Evolutionary conservation across 192 early-diverging fungal genomes (phyloP).

Genomic region (Linderina pennispora): DNA sequence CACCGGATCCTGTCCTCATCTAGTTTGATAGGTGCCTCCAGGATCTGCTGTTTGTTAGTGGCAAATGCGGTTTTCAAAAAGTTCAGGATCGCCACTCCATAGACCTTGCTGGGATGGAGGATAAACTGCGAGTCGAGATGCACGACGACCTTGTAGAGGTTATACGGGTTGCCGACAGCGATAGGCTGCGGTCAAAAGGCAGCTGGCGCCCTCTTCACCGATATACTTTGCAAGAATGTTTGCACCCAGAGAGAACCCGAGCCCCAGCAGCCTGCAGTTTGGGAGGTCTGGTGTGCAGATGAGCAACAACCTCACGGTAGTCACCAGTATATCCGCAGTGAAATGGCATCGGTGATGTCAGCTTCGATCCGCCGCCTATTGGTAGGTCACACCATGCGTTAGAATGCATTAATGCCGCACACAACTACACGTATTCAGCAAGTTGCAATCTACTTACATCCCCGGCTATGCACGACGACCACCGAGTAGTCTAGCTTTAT

Average conservation of each 20-base stretch:
- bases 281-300: slow-evolving; percentile 49
- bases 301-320: slow-evolving; percentile 36
- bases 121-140: slow-evolving; percentile 52
- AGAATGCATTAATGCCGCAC: neutral
- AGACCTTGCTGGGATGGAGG: slow-evolving; percentile 49
- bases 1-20: slow-evolving; percentile 48
- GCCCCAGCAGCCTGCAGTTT: slow-evolving; percentile 64
- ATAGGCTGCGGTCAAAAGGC: slow-evolving; percentile 69
- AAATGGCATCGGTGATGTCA: slow-evolving; percentile 75
- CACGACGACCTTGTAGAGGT: slow-evolving; percentile 56
- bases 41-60: slow-evolving; percentile 38
- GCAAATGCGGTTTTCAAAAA: slow-evolving; percentile 46
- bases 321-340: slow-evolving; percentile 80
- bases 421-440: neutral
- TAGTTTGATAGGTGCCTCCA: slow-evolving; percentile 34
- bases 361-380: slow-evolving; percentile 58
- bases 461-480: slow-evolving; percentile 85
- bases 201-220: slow-evolving; percentile 72
- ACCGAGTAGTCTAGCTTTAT: slow-evolving; percentile 59
- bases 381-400: neutral
- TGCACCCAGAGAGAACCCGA: slow-evolving; percentile 88
- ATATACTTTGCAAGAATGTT: slow-evolving; percentile 92
- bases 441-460: slow-evolving; percentile 51
- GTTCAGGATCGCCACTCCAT: slow-evolving; percentile 50
- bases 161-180: slow-evolving; percentile 83